These are phyloP conservation scores for Russula earlei DNA, from an alignment of 768 basidiomycete species.

Conservation along the genomic window DNA sequence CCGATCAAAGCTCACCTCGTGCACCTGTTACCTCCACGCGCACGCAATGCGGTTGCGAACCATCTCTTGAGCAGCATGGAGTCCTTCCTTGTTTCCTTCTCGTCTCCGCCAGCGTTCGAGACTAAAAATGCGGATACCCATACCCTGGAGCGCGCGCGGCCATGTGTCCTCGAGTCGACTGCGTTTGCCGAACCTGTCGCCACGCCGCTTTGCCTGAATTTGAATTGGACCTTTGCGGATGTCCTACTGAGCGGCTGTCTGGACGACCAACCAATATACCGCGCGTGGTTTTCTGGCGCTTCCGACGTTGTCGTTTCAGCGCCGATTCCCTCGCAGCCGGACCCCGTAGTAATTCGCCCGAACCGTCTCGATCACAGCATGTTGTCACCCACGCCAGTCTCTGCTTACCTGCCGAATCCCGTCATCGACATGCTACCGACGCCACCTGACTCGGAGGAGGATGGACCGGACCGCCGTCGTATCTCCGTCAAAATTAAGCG, in stretches of 20 bases:
- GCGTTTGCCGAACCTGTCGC: conserved; percentile 9
- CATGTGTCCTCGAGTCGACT: conserved; percentile 11
- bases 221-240: conserved; percentile 29
- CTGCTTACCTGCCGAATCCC: background rate
- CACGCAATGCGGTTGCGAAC: conserved; percentile 21
- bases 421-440: conserved; percentile 20
- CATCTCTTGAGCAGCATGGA: conserved; percentile 30
- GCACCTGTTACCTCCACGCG: conserved; percentile 26
- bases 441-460: conserved; percentile 28
- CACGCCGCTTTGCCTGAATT: conserved; percentile 8
- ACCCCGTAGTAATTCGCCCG: background rate
- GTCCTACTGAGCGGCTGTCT: conserved; percentile 29
- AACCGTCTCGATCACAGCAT: background rate
- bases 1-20: conserved; percentile 24
- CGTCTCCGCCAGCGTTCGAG: conserved; percentile 18
- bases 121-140: background rate
- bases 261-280: conserved; percentile 23
- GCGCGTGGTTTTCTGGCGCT: conserved; percentile 27
- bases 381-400: background rate
- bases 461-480: conserved; percentile 7
- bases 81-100: conserved; percentile 31
- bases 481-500: background rate
- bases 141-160: background rate
- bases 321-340: background rate
- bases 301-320: conserved; percentile 27